A percentile compares a stretch with the other conserved stretches of the same genome.
These are phyloP conservation scores for Volvox carteri DNA, from an alignment of 163 green algal genomes.

Conservation along the genomic window DNA sequence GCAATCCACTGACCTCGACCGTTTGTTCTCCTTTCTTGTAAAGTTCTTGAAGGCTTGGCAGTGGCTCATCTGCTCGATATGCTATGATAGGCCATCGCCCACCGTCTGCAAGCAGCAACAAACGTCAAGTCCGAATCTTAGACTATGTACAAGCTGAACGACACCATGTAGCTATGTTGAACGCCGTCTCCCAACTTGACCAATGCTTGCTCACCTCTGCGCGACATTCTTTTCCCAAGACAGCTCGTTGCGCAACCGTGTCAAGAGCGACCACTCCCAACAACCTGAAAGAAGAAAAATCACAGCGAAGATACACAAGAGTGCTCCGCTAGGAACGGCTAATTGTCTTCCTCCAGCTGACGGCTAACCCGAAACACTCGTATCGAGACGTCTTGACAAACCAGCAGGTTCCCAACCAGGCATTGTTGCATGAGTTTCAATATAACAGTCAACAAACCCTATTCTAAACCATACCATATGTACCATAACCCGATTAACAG, in stretches of 20 bases:
- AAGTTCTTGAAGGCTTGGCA: slow-evolving; percentile 19
- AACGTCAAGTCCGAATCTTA: neutral
- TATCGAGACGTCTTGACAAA: neutral
- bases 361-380: neutral
- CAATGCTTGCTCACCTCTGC: slow-evolving; percentile 20
- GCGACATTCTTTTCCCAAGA: slow-evolving; percentile 28
- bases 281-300: neutral
- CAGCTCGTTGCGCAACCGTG: slow-evolving; percentile 19
- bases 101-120: slow-evolving; percentile 15
- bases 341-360: neutral
- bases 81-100: slow-evolving; percentile 16
- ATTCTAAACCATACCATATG: no score
- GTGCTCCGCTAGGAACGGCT: neutral
- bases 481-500: neutral
- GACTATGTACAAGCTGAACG: neutral
- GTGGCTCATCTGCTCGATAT: slow-evolving; percentile 38
- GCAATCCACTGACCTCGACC: neutral
- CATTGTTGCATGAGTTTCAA: no score
- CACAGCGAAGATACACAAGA: neutral
- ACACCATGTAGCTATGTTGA: neutral
- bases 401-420: neutral
- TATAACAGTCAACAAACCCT: no score
- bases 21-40: slow-evolving; percentile 39
- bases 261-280: neutral
- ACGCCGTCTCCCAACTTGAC: neutral